Conservation (phyloP, 1,284 basidiomycete species). For the Pseudozyma hubeiensis region DNA sequence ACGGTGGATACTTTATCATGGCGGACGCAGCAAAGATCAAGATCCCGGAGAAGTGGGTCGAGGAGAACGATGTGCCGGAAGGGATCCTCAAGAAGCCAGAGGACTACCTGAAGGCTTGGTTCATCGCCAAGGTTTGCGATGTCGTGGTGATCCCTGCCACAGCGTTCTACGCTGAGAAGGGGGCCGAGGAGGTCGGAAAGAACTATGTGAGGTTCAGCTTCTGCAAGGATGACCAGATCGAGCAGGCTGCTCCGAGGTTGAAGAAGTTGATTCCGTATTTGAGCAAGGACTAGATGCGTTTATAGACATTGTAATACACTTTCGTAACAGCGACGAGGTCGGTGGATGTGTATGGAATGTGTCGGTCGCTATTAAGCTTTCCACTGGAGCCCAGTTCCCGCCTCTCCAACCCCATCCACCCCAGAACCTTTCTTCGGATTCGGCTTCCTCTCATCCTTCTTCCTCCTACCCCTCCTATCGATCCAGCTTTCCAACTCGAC, state of each 20-base stretch:
- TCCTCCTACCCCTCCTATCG: slow-evolving; percentile 12
- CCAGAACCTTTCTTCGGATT: slow-evolving; percentile 10
- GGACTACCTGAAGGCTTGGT: slow-evolving; percentile 80
- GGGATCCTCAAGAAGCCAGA: slow-evolving; percentile 82
- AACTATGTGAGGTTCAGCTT: slow-evolving; percentile 64
- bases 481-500: slow-evolving; percentile 48
- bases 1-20: slow-evolving; percentile 63
- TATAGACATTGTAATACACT: too few species aligned
- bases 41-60: slow-evolving; percentile 85
- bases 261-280: slow-evolving; percentile 44
- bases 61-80: slow-evolving; percentile 82
- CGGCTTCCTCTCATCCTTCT: slow-evolving; percentile 2
- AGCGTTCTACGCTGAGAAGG: slow-evolving; percentile 61
- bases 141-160: slow-evolving; percentile 66
- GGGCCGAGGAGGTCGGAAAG: slow-evolving; percentile 44
- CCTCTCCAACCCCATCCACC: neutral
- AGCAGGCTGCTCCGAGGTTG: slow-evolving; percentile 54
- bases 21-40: slow-evolving; percentile 84
- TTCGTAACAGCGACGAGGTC: too few species aligned
- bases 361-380: neutral
- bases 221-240: slow-evolving; percentile 65
- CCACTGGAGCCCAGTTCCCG: slow-evolving; percentile 1
- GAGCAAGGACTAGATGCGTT: neutral
- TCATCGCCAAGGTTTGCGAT: slow-evolving; percentile 64
- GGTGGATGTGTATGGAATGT: too few species aligned